Base-by-base conservation (phyloP, 1,139 yeast species). In the Candida tetrigidarum region DNA sequence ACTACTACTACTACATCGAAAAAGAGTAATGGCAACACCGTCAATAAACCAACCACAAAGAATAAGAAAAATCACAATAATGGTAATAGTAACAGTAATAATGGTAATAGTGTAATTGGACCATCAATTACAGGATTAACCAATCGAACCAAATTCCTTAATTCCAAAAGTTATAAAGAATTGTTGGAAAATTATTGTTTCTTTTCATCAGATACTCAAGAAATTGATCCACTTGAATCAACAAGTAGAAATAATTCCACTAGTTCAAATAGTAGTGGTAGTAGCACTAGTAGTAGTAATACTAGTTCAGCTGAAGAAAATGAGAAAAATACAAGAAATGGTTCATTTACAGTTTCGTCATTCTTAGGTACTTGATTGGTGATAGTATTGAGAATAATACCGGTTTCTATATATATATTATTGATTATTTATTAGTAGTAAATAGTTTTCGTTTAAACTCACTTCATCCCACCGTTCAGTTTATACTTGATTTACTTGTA, bases 161-260 rank as follows among this genome's bases (percentile, higher is more conserved):
- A 83, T 57, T 79, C 90, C 5, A 73, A 78, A 49, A 73, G 84
- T 0, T 88, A 88, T 60, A 81, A 83, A 58, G 86, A 84, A 51
- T 66, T 88, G 36, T 67, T 88, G 50, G 84, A 86, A 50, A 81
- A 82, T 46, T 88, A 84, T 63, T 88, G 96, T 60, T 88, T 88
- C 57, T 86, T 64, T 42, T 53, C 54, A 34, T 48, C 58, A 4
- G 40, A 42, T 40, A 37, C 42, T 12, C 35, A 36, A 11, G 27
- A 35, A 25, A 39, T 18, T 26, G 41, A 41, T 33, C 38, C 39
- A 25, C n/a, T 32, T 32, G 36, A 32, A 11, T 19, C 36, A 18
- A 19, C 36, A 18, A 37, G 28, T 37, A 20, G 34, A 19, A 37
- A 28, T 37, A 37, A 27, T 28, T 16, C 22, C 12, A 27, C 16